phyloP scores from a whole-genome alignment of 306 rosid genomes.

The Coriaria nepalensis region DNA sequence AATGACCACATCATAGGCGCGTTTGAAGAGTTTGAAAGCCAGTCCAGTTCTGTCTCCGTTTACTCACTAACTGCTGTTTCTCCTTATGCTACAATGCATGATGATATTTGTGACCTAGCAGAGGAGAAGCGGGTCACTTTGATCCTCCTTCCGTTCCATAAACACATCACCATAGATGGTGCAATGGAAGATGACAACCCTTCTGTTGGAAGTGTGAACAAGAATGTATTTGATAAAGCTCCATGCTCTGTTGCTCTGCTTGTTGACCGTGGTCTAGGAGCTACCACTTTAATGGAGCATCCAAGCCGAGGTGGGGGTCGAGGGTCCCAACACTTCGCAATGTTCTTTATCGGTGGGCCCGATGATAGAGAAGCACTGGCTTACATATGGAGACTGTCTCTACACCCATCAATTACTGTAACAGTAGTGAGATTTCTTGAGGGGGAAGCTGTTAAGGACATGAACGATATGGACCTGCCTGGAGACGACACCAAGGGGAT shows the following conservation, averaged over 20 bases:
- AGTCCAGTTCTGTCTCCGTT: constrained; percentile 10
- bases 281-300: background rate
- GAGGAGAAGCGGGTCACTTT: constrained; percentile 26
- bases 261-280: constrained; percentile 22
- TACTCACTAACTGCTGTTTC: constrained; percentile 27
- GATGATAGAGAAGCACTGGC: constrained; percentile 58
- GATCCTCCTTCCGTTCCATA: constrained; percentile 23
- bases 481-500: constrained; percentile 13
- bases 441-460: constrained; percentile 11
- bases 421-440: constrained; percentile 26
- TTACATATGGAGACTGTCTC: constrained; percentile 43
- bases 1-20: constrained; percentile 4
- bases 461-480: background rate
- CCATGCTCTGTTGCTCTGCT: constrained; percentile 21
- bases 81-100: constrained; percentile 29
- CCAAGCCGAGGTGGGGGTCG: background rate
- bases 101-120: constrained; percentile 28
- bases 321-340: constrained; percentile 8
- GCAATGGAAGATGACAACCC: constrained; percentile 18
- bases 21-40: constrained; percentile 13
- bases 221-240: constrained; percentile 20
- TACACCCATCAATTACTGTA: constrained; percentile 17
- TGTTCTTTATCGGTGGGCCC: constrained; percentile 30
- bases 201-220: constrained; percentile 15
- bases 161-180: constrained; percentile 13